Base-by-base conservation (phyloP, 2,329 filamentous ascomycete species). In the Gliomastix tumulicola region DNA sequence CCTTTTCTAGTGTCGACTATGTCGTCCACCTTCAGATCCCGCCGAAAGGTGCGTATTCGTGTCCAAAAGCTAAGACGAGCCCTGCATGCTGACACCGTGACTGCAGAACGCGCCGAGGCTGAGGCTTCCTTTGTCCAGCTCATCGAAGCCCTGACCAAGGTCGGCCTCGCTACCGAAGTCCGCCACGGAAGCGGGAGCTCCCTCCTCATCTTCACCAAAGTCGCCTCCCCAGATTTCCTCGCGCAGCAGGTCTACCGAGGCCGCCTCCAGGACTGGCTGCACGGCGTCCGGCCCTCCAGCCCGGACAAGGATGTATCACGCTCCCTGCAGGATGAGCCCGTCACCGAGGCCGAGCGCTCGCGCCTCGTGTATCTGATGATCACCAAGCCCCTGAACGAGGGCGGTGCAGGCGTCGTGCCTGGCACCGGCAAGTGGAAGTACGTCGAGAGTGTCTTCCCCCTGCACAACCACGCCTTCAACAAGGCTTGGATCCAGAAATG, bases 241-340 rank as follows among this genome's bases (percentile, higher is more conserved):
- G 76, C 76, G 41, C 79, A 81, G 45, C 86, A 94, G 51, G 76
- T 95, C 34, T 94, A 95, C 60, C 79, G 88, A 45, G 86, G 85
- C 38, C 79, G 92, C 45, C 81, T 96, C 15, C 85, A 88, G 55
- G 92, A 97, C 62, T 98, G 89, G 88, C 77, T 97, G 22, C 84
- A 92, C 55, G 88, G 89, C 36, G 83, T 96, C 37, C 82, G 88
- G 44, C 74, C 84, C 34, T 75, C 78, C 16, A 80, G 88, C 23
- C 90, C 90, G 0, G 74, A 79, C 38, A 82, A 79, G 52, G 80
- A 94, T 46, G 77, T 87, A 15, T 65, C 74, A 33, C 69, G 77
- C 41, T 75, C 81, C 12, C 74, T 94, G 36, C 68, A 80, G 40
- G 66, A 76, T 13, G 83, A 94, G 47, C 84, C 88, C 2, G 72